phyloP scores from a whole-genome alignment of 2,329 filamentous ascomycete genomes.

The Diaporthe velutina region DNA sequence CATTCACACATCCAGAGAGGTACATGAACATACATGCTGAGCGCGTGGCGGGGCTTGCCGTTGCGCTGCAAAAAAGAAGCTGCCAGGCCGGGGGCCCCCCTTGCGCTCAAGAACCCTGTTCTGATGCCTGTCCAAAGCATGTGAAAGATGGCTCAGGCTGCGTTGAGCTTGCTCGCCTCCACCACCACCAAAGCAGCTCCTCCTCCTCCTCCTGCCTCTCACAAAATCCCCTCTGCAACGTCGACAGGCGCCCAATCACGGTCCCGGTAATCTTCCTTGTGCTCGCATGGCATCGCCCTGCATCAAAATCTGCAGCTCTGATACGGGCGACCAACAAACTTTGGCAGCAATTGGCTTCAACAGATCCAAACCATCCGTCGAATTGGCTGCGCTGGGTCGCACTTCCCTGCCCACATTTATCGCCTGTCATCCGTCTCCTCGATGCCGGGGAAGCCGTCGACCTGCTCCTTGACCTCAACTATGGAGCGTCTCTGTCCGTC shows the following conservation, averaged over 20 bases:
- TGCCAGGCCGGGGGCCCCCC: background rate
- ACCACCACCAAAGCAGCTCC: background rate
- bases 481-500: conserved; percentile 14
- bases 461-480: background rate
- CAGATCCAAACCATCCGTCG: conserved; percentile 2
- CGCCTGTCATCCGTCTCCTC: background rate
- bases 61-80: conserved; percentile 12
- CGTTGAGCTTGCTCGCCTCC: background rate
- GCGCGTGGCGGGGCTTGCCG: background rate
- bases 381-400: conserved; percentile 16
- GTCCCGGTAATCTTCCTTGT: background rate
- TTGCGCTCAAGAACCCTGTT: conserved; percentile 6
- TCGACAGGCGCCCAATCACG: conserved; percentile 21
- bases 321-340: background rate
- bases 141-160: conserved; percentile 25
- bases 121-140: conserved; percentile 33
- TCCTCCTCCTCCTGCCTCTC: background rate
- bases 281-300: conserved; percentile 28
- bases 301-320: conserved; percentile 28
- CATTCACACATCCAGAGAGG: background rate
- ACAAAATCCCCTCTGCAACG: background rate
- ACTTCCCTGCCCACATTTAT: conserved; percentile 14
- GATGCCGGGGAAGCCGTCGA: background rate
- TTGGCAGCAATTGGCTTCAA: conserved; percentile 22
- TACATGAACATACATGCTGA: conserved; percentile 4